Base-by-base conservation (phyloP, 169 alveolate species). In the Plasmodium falciparum region DNA sequence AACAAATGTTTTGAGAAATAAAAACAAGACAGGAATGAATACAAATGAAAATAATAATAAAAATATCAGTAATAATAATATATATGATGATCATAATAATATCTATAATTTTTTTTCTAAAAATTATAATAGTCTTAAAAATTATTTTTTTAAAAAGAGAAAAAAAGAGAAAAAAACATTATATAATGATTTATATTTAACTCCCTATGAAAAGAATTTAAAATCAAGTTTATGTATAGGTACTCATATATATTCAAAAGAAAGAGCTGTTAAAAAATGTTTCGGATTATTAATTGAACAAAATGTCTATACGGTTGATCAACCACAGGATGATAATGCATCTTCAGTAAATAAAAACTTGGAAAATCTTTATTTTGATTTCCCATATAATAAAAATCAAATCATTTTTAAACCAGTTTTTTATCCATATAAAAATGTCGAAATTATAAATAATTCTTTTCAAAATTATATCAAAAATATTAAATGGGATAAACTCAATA, bases 181-280 rank as follows among this genome's bases (percentile, higher is more conserved):
- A 54, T 86, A 86, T 47, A 86, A 73, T 66, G 92, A 86, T 49
- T 86, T 86, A 52, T 86, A 86, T 71, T 63, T 86, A 86, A 29
- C 88, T 20, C 88, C 92, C 17, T 86, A 86, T 63, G 92, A 86
- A 86, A 70, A 86, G 62, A 86, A 86, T 50, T 59, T 86, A 86
- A 86, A 86, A 73, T 86, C 92, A 62, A 86, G 92, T 29, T 22
- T 86, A 71, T 86, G 92, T 71, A 72, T 86, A 61, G 92, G 92
- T 52, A 86, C 92, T 5, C 92, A 86, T 72, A 86, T 86, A 86
- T 86, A 86, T 39, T 86, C 92, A 22, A 71, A 86, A 71, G 92
- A 86, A 73, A 71, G 92, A 26, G 92, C 92, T 22, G 92, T 86
- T n/a, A 86, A 86, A 54, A 86, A 86, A 86, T 86, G 92, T 20